Conservation (phyloP, 2,329 filamentous ascomycete species). For the Aspergillus hortae region DNA sequence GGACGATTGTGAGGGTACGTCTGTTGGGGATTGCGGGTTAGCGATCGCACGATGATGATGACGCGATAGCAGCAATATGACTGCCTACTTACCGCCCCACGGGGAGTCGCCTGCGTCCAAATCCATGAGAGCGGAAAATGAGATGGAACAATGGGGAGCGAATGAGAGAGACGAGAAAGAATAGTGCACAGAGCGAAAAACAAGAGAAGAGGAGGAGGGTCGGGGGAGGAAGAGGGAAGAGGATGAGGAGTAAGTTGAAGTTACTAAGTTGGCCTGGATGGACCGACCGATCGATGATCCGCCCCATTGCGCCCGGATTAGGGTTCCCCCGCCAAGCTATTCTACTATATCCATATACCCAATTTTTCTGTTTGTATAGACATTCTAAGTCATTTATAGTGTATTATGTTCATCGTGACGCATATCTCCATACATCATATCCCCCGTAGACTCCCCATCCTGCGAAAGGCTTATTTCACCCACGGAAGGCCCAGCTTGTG, state of each 20-base stretch:
- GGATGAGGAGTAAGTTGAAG: conserved; percentile 2
- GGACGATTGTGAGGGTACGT: conserved; percentile 45
- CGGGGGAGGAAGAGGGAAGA: conserved; percentile 5
- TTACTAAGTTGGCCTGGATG: neutral
- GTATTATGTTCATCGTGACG: neutral
- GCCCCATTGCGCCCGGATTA: conserved; percentile 8
- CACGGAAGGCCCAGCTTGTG: conserved; percentile 72
- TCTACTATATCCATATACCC: neutral
- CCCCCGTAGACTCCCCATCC: neutral
- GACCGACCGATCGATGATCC: conserved; percentile 9
- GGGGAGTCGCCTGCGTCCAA: conserved; percentile 45
- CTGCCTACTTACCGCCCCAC: conserved; percentile 45
- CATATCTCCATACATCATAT: neutral
- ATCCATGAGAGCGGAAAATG: conserved; percentile 31
- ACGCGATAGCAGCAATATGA: conserved; percentile 21
- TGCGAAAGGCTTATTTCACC: conserved; percentile 24
- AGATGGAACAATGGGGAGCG: neutral
- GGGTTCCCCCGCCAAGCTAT: conserved; percentile 11
- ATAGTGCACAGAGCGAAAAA: neutral
- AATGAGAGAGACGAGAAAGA: conserved; percentile 1
- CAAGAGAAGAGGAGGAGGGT: neutral
- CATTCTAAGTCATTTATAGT: neutral
- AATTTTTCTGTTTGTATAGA: no score
- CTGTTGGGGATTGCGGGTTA: conserved; percentile 27
- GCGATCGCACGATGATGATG: conserved; percentile 17